These are phyloP conservation scores for Astrephomene gubernaculifera DNA, from an alignment of 139 green algal genomes.

Conservation along the genomic window DNA sequence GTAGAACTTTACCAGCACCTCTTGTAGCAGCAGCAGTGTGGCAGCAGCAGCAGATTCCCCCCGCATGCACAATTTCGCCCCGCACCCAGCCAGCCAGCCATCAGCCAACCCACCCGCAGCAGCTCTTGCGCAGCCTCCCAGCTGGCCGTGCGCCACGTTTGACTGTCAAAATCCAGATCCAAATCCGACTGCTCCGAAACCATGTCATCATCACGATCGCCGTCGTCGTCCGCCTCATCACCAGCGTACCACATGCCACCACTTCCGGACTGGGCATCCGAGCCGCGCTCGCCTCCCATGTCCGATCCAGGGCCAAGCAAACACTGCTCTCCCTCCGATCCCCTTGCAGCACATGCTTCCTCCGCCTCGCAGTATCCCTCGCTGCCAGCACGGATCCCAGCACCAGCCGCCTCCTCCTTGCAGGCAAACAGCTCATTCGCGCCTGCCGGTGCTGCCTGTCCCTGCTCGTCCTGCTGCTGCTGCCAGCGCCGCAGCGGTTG, in stretches of 20 bases:
- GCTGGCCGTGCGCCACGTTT: conserved; percentile 1
- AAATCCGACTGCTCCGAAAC: neutral
- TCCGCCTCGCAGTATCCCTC: too few relatives aligned
- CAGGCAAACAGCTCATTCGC: too few relatives aligned
- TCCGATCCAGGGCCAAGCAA: too few relatives aligned
- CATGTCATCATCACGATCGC: neutral
- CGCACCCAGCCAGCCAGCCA: neutral
- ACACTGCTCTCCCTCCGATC: too few relatives aligned
- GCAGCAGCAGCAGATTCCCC: too few relatives aligned
- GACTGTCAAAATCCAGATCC: conserved; percentile 30
- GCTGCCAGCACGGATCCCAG: too few relatives aligned
- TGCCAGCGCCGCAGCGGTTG: neutral
- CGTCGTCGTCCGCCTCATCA: neutral
- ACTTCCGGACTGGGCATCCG: neutral
- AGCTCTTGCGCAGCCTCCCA: conserved; percentile 23
- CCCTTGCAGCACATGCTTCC: too few relatives aligned
- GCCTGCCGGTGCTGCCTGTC: neutral
- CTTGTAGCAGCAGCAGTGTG: too few relatives aligned
- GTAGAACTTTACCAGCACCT: too few relatives aligned
- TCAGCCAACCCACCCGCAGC: conserved; percentile 2
- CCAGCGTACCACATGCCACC: too few relatives aligned
- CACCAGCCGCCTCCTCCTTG: too few relatives aligned
- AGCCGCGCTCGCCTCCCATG: too few relatives aligned
- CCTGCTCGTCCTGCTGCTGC: conserved; percentile 4
- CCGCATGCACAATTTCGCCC: neutral